Evolutionary conservation across 202 grass and related monocot species (phyloP), one percentile per base, ranked within the genome.

Genomic region (Saccharum hybrid): DNA sequence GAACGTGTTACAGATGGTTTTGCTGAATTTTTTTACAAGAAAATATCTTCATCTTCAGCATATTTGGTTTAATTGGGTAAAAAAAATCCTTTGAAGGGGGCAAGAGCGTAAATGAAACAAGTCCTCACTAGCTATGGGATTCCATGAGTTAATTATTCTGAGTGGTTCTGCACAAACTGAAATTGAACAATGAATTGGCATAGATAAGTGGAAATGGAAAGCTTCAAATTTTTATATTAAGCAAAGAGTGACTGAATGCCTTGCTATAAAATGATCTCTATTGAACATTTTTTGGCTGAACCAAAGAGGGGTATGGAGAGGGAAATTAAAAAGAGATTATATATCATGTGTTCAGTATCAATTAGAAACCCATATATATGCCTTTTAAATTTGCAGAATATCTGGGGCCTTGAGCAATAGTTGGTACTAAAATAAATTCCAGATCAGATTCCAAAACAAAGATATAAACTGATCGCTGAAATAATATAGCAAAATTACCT

Each of bases 381-480:
- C 14, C 43, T 49, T 86, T 74, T 68, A 81, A 68, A 37, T 37
- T 74, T 59, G 59, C 34, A 46, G 12, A 68, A 48, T 68, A 74
- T 39, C 71, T 19, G 45, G 33, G 26, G 28, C 28, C 45, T 74
- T 46, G 19, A 61, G 33, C 0, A 37, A 22, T 85, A 43, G 26
- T 26, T 26, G 26, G n/a, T n/a, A n/a, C n/a, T 63, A 26, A 40
- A 13, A 13, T 2, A 63, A 56, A 28, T 51, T 59, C 56, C 14
- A 5, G 10, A 78, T 64, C n/a, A 42, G 31, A 63, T 71, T 64
- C 71, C 10, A 85, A 63, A 72, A 71, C 82, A 69, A 81, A 57
- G 38, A 37, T 26, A 79, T 30, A 33, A 71, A 72, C 21, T 63
- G 13, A 79, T 11, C 2, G 9, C 9, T 60, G 21, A 60, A 60